Percentiles rank a stretch among this genome's conserved stretches.
Conservation (phyloP, 2,329 filamentous ascomycete genomes). For the Mollisia scopiformis region DNA sequence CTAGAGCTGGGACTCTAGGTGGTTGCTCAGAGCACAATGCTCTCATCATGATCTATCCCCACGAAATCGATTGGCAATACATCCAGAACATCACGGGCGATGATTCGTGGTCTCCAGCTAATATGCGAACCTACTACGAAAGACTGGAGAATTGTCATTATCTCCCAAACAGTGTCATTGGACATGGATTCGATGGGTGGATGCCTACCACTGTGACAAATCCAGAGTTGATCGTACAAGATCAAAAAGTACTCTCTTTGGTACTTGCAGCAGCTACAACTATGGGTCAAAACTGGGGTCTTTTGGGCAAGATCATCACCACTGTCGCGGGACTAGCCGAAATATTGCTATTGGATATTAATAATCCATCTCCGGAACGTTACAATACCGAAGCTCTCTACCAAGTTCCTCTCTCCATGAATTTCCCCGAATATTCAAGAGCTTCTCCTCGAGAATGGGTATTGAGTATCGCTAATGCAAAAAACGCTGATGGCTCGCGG, state of each 20-base stretch:
- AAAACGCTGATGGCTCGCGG: slow-evolving; percentile 22
- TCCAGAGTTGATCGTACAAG: slow-evolving; percentile 8
- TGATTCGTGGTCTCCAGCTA: slow-evolving; percentile 27
- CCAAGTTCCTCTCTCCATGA: slow-evolving; percentile 27
- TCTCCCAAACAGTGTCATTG: slow-evolving; percentile 39
- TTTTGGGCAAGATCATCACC: slow-evolving; percentile 5
- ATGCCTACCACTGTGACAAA: slow-evolving; percentile 6
- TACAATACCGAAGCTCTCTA: slow-evolving; percentile 25
- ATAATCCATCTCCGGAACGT: slow-evolving; percentile 18
- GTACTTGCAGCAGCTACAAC: slow-evolving; percentile 22
- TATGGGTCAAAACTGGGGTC: slow-evolving; percentile 14
- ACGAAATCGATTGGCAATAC: slow-evolving; percentile 28
- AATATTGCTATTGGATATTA: slow-evolving; percentile 27
- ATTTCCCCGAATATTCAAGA: slow-evolving; percentile 18
- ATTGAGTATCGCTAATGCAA: slow-evolving; percentile 27
- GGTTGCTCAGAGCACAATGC: slow-evolving; percentile 32
- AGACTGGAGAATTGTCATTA: slow-evolving; percentile 48
- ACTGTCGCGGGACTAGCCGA: slow-evolving; percentile 12
- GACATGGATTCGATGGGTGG: slow-evolving; percentile 44
- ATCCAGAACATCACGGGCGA: slow-evolving; percentile 31
- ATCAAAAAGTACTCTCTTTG: slow-evolving; percentile 13
- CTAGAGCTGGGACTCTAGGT: slow-evolving; percentile 35
- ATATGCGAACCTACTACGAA: slow-evolving; percentile 45
- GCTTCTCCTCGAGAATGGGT: slow-evolving; percentile 28
- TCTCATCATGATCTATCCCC: slow-evolving; percentile 24